Base-by-base conservation (phyloP, 2,329 filamentous ascomycete genomes). In the Pyrenochaeta sp. region DNA sequence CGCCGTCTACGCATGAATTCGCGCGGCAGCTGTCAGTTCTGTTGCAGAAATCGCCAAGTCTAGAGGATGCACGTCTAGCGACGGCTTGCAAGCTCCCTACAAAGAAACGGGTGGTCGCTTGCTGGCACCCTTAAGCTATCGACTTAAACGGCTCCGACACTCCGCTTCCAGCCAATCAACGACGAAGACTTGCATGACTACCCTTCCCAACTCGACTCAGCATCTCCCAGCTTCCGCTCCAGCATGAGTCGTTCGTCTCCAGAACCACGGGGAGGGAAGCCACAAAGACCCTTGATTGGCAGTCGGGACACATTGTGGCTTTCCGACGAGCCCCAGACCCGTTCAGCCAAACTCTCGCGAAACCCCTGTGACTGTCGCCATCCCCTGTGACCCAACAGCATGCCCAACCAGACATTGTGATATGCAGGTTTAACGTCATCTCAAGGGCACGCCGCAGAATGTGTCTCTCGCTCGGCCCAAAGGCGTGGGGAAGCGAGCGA, bases 251-350 rank as follows among this genome's bases (percentile, higher is more conserved):
- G 49, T 32, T 10, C 12, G 42, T 29, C n/a, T 12, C 37, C 46
- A 27, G 29, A 30, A 39, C 37, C 44, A 32, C 44, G 44, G 41
- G 7, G 45, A 10, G 17, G 39, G 31, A 14, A 35, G 3, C 29
- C 51, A 46, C 55, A 47, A 56, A 49, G 14, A 29, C 6, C n/a
- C 27, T 14, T 45, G n/a, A 58, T 58, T 61, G 55, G 55, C 30
- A 7, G 27, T 27, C 31, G 27, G 1, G 9, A 32, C n/a, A 11
- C 15, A 31, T 21, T 17, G 39, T 41, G 31, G 30, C 36, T 23
- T 51, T 42, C 51, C 45, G 39, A 35, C 23, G 23, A 27, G 23
- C 23, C 23, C 23, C 23, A 27, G 23, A 27, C 31, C 27, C 32
- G 17, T 43, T 40, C 31, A 45, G 45, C 39, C 45, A 44, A 45